Conservation (phyloP, 2,329 filamentous ascomycete genomes). For the Monosporascus sp. region DNA sequence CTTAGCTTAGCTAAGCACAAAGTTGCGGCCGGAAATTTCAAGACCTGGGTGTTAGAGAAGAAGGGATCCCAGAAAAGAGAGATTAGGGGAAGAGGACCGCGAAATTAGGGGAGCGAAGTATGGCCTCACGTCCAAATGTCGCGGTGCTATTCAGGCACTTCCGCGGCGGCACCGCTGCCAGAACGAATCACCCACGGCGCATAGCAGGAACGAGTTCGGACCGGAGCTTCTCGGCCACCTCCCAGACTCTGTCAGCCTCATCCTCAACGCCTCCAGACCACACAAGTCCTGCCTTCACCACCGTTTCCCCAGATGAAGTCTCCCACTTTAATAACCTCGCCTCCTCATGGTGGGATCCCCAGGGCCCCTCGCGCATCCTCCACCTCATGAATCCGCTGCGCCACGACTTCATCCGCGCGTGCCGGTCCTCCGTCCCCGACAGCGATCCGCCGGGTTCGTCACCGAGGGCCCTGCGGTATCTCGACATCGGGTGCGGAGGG, state of each 20-base stretch:
- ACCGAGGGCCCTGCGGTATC: slow-evolving; percentile 54
- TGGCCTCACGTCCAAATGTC: slow-evolving; percentile 11
- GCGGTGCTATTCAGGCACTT: slow-evolving; percentile 4
- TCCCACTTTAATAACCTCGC: slow-evolving; percentile 93
- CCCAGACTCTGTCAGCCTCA: slow-evolving; percentile 4
- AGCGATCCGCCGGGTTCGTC: slow-evolving; percentile 26
- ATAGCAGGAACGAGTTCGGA: background rate
- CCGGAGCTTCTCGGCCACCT: slow-evolving; percentile 11
- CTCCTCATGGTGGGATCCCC: slow-evolving; percentile 93
- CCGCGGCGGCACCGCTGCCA: background rate
- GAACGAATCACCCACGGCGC: background rate
- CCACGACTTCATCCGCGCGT: slow-evolving; percentile 81
- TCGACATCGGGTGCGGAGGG: slow-evolving; percentile 93
- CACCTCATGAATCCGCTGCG: slow-evolving; percentile 98
- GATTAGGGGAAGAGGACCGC: background rate
- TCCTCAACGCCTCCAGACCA: slow-evolving; percentile 12
- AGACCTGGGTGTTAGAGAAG: no score
- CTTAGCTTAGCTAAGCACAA: background rate
- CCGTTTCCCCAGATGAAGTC: slow-evolving; percentile 83
- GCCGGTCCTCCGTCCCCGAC: slow-evolving; percentile 52
- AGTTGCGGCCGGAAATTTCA: background rate
- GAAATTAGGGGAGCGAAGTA: background rate
- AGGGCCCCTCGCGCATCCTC: slow-evolving; percentile 84
- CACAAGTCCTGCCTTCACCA: slow-evolving; percentile 44
- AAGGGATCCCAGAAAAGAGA: background rate